Conservation (phyloP, 257 asterid genomes). For the Asclepias syriaca region DNA sequence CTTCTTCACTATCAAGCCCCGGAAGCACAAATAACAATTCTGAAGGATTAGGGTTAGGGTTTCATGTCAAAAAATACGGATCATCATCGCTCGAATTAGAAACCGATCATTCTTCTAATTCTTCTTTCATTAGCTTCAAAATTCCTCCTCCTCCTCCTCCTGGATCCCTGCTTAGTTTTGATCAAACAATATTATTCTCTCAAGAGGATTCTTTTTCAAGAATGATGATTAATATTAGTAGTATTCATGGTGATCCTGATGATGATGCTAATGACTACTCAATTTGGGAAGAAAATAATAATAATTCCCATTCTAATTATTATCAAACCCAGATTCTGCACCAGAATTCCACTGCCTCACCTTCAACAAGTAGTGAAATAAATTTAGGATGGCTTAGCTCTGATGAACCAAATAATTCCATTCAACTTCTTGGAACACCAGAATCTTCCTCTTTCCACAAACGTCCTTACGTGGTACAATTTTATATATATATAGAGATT, state of each 20-base stretch:
- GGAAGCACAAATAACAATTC: conserved; percentile 58
- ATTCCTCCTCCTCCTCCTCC: conserved; percentile 18
- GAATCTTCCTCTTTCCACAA: conserved; percentile 39
- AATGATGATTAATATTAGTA: conserved; percentile 17
- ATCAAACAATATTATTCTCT: conserved; percentile 25
- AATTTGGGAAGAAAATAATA: conserved; percentile 43
- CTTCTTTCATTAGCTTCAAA: conserved; percentile 46
- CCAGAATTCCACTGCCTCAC: conserved; percentile 29
- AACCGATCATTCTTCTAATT: conserved; percentile 23
- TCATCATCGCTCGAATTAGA: conserved; percentile 33
- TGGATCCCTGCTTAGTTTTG: conserved; percentile 61
- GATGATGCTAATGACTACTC: conserved; percentile 39
- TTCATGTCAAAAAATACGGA: conserved; percentile 19
- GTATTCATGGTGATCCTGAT: conserved; percentile 14
- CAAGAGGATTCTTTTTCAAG: conserved; percentile 31
- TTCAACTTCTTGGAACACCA: conserved; percentile 26
- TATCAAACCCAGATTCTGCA: conserved; percentile 26
- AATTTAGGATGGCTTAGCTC: conserved; percentile 50
- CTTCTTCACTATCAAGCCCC: conserved; percentile 71
- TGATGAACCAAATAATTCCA: conserved; percentile 24
- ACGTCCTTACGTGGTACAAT: conserved; percentile 35
- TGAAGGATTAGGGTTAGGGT: conserved; percentile 46
- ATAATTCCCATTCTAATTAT: conserved; percentile 17
- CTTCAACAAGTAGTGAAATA: conserved; percentile 19
- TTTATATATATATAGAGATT: no score